Evolutionary conservation across 1,284 basidiomycete species (phyloP).

Genomic region (Heterobasidion parviporum): DNA sequence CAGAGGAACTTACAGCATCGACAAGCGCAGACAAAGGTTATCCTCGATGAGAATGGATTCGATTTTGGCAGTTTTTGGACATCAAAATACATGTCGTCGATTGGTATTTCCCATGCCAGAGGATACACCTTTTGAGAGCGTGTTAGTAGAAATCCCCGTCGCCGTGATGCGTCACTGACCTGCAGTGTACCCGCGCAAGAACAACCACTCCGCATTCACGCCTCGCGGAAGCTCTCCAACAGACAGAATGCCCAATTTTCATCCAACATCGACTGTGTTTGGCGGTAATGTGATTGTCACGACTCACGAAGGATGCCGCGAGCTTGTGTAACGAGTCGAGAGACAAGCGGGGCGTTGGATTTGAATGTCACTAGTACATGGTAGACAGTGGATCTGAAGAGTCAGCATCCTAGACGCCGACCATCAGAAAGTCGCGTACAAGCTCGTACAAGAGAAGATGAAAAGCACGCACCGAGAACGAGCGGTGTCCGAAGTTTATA

Average conservation of each 20-base stretch:
- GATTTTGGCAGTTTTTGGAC: constrained; percentile 38
- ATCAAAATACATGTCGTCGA: constrained; percentile 50
- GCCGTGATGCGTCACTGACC: constrained; percentile 11
- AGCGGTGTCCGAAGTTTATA: background rate
- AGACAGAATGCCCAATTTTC: constrained; percentile 27
- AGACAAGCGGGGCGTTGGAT: constrained; percentile 16
- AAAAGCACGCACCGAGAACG: constrained; percentile 4
- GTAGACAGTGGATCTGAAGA: constrained; percentile 4
- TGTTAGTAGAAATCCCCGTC: background rate
- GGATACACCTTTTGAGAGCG: constrained; percentile 19
- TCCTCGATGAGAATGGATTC: constrained; percentile 15
- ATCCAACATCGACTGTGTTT: constrained; percentile 26
- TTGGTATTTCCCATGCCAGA: constrained; percentile 43
- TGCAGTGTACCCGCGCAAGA: constrained; percentile 28
- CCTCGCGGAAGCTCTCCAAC: constrained; percentile 30
- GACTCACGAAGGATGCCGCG: constrained; percentile 2
- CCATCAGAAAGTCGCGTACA: background rate
- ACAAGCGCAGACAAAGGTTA: constrained; percentile 31
- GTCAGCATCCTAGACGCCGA: constrained; percentile 4
- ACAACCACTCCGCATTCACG: constrained; percentile 27
- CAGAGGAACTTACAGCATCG: constrained; percentile 33
- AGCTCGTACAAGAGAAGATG: constrained; percentile 5
- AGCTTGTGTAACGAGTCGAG: background rate
- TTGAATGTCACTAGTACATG: constrained; percentile 18
- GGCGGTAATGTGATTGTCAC: constrained; percentile 27